These are phyloP conservation scores for Dichotomocladium elegans DNA, from an alignment of 371 early-diverging fungal genomes.

Conservation along the genomic window DNA sequence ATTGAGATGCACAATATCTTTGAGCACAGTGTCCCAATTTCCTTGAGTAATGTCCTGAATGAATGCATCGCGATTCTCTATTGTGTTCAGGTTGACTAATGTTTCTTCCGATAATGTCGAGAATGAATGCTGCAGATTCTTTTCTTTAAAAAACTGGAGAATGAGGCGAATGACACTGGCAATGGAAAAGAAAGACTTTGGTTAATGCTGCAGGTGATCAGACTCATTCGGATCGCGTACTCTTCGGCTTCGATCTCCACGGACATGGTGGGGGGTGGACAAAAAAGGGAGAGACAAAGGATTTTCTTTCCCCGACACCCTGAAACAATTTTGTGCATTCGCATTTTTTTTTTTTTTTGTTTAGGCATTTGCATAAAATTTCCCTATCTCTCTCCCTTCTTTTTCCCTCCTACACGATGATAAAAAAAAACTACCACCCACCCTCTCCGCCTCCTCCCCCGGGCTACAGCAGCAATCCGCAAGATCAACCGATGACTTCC, in stretches of 20 bases:
- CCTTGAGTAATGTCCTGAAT: slow-evolving; percentile 72
- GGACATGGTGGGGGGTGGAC: too few relatives aligned
- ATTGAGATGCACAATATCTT: slow-evolving; percentile 63
- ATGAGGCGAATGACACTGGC: slow-evolving; percentile 78
- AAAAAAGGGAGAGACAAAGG: too few relatives aligned
- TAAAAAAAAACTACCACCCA: neutral
- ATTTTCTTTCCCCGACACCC: too few relatives aligned
- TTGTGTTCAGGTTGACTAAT: slow-evolving; percentile 71
- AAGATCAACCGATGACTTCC: neutral
- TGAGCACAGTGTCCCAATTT: slow-evolving; percentile 83
- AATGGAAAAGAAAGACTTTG: too few relatives aligned
- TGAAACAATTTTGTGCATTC: neutral
- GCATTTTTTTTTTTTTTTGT: neutral
- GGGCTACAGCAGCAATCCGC: neutral
- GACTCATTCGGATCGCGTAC: too few relatives aligned
- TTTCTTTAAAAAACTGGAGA: slow-evolving; percentile 89
- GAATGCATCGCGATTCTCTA: slow-evolving; percentile 74
- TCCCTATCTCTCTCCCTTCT: neutral
- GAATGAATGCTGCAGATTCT: slow-evolving; percentile 72
- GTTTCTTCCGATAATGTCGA: slow-evolving; percentile 81
- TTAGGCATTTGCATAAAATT: neutral
- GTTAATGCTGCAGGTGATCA: too few relatives aligned
- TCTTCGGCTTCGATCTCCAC: slow-evolving; percentile 69
- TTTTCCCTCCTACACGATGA: neutral
- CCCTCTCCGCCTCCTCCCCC: slow-evolving; percentile 1